These are phyloP conservation scores for Neurospora crassa DNA, from an alignment of 2,329 filamentous ascomycete genomes.

Conservation along the genomic window DNA sequence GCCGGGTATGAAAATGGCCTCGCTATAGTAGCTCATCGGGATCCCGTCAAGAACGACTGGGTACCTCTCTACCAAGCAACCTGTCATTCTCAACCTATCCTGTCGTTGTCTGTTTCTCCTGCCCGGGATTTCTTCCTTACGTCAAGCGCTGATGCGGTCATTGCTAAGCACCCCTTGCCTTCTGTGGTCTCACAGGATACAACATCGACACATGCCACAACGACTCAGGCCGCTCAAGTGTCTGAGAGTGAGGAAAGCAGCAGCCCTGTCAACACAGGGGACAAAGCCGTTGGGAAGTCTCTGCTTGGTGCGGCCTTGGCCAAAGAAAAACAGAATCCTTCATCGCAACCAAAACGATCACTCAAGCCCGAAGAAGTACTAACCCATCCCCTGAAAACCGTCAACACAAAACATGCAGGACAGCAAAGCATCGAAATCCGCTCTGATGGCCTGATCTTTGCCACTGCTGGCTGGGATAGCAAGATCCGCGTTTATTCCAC, in stretches of 20 bases:
- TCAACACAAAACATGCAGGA: constrained; percentile 80
- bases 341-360: constrained; percentile 7
- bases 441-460: constrained; percentile 73
- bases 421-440: constrained; percentile 75
- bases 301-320: constrained; percentile 23
- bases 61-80: constrained; percentile 51
- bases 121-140: constrained; percentile 57
- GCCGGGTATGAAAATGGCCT: constrained; percentile 83
- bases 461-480: constrained; percentile 88
- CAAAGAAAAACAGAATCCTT: background rate
- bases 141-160: constrained; percentile 69
- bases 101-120: constrained; percentile 57
- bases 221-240: background rate
- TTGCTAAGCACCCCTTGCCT: constrained; percentile 67
- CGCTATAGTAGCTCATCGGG: constrained; percentile 53
- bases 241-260: background rate
- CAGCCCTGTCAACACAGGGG: background rate
- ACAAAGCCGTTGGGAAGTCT: constrained; percentile 12
- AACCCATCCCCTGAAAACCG: constrained; percentile 44
- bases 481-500: constrained; percentile 71
- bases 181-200: background rate
- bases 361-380: constrained; percentile 4
- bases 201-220: background rate
- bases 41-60: constrained; percentile 33
- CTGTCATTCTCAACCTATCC: constrained; percentile 68